A percentile compares a stretch with the other conserved stretches of the same genome.
phyloP scores from a whole-genome alignment of 352 stramenopile species.

The Phytophthora crassamura region DNA sequence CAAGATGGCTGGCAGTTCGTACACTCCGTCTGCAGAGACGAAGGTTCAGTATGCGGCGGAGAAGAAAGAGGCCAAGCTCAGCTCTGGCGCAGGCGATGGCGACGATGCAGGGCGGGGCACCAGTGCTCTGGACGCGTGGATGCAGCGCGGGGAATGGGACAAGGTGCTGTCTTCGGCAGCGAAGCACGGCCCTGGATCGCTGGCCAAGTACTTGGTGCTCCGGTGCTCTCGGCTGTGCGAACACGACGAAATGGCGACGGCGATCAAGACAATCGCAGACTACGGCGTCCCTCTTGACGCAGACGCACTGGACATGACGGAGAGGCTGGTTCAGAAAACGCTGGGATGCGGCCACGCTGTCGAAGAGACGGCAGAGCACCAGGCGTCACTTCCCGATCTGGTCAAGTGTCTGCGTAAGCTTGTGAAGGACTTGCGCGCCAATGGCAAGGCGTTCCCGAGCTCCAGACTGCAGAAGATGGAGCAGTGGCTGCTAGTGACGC shows the following conservation, averaged over 20 bases:
- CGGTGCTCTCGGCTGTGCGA: constrained; percentile 76
- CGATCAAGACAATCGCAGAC: constrained; percentile 78
- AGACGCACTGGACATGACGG: constrained; percentile 58
- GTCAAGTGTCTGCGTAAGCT: constrained; percentile 72
- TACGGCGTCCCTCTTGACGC: constrained; percentile 80
- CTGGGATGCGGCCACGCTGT: constrained; percentile 50
- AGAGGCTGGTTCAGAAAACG: constrained; percentile 64
- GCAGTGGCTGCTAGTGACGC: constrained; percentile 76
- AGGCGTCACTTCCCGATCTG: constrained; percentile 64
- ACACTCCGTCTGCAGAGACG: constrained; percentile 62
- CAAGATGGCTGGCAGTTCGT: constrained; percentile 49
- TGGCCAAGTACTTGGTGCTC: constrained; percentile 90
- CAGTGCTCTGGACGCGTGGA: constrained; percentile 90
- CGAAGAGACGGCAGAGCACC: constrained; percentile 54
- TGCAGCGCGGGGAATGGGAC: constrained; percentile 94
- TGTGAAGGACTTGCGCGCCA: constrained; percentile 71
- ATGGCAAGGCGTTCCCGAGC: constrained; percentile 56
- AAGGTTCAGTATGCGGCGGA: constrained; percentile 53
- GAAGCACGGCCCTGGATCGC: constrained; percentile 74
- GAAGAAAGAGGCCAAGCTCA: constrained; percentile 65
- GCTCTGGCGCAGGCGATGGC: constrained; percentile 39
- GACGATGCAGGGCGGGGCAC: constrained; percentile 50
- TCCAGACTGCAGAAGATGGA: constrained; percentile 74
- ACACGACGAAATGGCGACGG: constrained; percentile 74
- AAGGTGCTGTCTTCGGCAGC: constrained; percentile 89